Percentiles rank a stretch among this genome's conserved stretches.
These are phyloP conservation scores for Trichoderma sp. DNA, from an alignment of 2,329 filamentous ascomycete genomes.

Conservation along the genomic window DNA sequence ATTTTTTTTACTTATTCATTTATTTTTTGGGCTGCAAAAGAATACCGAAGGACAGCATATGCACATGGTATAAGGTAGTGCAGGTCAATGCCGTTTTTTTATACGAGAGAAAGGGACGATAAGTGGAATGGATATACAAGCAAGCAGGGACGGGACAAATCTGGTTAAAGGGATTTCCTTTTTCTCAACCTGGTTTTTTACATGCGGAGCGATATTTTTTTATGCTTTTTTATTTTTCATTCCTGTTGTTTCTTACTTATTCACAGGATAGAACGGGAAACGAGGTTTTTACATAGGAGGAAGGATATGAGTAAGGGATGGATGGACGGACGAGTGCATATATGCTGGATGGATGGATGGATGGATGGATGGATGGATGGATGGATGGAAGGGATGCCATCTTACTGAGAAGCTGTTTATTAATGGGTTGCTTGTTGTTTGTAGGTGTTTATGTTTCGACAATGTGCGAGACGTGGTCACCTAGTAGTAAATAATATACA, in stretches of 20 bases:
- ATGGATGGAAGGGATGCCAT: background rate
- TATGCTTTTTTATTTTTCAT: background rate
- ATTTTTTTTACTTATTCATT: background rate
- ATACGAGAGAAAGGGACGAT: background rate
- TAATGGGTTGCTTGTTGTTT: background rate
- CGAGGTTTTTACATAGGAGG: background rate
- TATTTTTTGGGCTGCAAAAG: conserved; percentile 3
- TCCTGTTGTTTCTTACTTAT: background rate
- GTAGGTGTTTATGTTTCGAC: background rate
- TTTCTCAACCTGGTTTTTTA: background rate
- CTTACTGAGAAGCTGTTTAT: background rate
- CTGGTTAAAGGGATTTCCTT: background rate
- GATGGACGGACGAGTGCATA: background rate
- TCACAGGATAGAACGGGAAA: conserved; percentile 3
- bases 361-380: background rate
- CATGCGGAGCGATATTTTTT: conserved; percentile 1
- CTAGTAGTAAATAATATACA: background rate
- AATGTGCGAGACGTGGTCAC: background rate
- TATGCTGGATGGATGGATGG: background rate
- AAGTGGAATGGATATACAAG: conserved; percentile 1
- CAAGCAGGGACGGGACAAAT: background rate
- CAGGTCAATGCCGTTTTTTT: background rate
- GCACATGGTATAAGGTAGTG: background rate
- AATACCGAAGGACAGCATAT: background rate
- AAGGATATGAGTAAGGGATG: background rate